These are phyloP conservation scores for Lactarius indigo DNA, from an alignment of 768 basidiomycete species.

Conservation along the genomic window DNA sequence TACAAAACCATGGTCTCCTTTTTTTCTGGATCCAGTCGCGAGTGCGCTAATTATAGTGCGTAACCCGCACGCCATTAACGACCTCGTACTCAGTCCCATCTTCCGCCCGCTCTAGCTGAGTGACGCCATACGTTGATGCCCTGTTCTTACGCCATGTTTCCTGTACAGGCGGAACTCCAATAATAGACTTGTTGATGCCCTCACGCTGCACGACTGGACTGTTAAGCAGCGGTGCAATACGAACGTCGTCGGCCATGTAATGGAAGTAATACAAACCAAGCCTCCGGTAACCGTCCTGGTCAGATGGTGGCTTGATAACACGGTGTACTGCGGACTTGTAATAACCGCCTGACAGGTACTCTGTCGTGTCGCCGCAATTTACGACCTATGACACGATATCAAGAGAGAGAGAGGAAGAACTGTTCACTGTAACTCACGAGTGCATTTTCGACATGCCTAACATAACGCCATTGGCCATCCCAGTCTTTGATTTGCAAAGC, in stretches of 20 bases:
- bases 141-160: constrained; percentile 34
- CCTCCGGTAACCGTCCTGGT: constrained; percentile 34
- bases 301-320: constrained; percentile 36
- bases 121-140: constrained; percentile 32
- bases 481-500: constrained; percentile 37
- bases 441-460: constrained; percentile 36
- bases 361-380: constrained; percentile 36
- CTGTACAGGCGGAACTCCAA: constrained; percentile 31
- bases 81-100: constrained; percentile 35
- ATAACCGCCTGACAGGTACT: constrained; percentile 37
- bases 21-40: neutral
- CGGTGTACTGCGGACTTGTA: constrained; percentile 39
- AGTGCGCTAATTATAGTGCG: constrained; percentile 32
- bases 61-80: constrained; percentile 33
- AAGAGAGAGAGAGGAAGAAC: neutral
- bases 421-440: constrained; percentile 28
- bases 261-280: constrained; percentile 38
- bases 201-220: constrained; percentile 34
- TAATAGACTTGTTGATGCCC: constrained; percentile 31
- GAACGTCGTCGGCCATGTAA: constrained; percentile 33
- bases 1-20: neutral
- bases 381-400: constrained; percentile 35
- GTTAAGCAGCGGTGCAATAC: constrained; percentile 31
- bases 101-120: constrained; percentile 31
- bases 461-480: constrained; percentile 38